phyloP scores from a whole-genome alignment of 1,284 basidiomycete species.

The Cutaneotrichosporon arboriforme region DNA sequence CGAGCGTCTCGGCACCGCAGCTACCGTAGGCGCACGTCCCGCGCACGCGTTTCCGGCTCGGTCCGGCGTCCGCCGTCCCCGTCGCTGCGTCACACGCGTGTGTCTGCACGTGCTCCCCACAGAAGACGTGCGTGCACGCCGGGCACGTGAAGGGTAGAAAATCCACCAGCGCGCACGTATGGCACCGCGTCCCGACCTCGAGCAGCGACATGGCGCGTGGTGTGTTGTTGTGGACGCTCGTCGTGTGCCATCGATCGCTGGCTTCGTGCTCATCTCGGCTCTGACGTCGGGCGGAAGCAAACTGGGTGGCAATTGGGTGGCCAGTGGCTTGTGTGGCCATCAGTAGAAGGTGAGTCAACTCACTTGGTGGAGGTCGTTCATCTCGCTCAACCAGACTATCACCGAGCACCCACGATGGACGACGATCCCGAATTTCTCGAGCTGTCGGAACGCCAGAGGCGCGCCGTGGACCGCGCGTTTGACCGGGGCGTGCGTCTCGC shows the following conservation, averaged over 20 bases:
- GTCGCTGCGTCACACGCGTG: conserved; percentile 24
- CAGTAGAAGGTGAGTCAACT: conserved; percentile 1
- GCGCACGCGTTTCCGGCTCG: conserved; percentile 13
- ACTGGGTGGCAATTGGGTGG: conserved; percentile 1
- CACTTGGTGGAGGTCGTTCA: not conserved
- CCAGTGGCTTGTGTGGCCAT: not conserved
- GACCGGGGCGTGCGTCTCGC: conserved; percentile 23
- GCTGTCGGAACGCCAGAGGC: conserved; percentile 26
- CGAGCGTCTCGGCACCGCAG: conserved; percentile 34
- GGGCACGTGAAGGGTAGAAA: conserved; percentile 41
- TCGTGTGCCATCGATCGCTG: not conserved
- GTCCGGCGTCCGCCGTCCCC: not conserved
- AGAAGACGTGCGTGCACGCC: conserved; percentile 28
- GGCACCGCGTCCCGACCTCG: conserved; percentile 30
- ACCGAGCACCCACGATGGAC: not conserved
- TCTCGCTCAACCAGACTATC: not conserved
- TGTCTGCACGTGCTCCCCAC: conserved; percentile 28
- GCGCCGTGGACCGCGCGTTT: conserved; percentile 40
- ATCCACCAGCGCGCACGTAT: conserved; percentile 32
- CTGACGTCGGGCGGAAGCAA: conserved; percentile 2
- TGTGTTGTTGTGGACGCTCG: not conserved
- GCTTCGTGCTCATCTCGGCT: too few relatives aligned
- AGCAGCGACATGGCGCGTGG: conserved; percentile 28
- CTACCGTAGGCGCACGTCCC: conserved; percentile 22
- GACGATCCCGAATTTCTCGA: conserved; percentile 46